Percentiles rank a stretch among this genome's conserved stretches.
Conservation (phyloP, 139 green algal species). For the Picochlorum sp. region DNA sequence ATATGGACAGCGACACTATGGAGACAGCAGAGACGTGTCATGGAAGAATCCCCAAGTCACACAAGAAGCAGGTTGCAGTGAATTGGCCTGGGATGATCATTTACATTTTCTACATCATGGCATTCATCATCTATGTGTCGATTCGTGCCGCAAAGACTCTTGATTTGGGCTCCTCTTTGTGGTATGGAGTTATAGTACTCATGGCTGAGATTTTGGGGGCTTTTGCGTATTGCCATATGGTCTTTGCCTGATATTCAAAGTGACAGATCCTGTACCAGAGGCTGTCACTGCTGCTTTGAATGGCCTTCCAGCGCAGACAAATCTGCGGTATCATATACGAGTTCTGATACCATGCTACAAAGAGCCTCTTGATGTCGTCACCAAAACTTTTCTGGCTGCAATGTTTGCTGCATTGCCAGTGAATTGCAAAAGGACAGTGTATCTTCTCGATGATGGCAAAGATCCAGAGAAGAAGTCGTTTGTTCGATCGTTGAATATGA, state of each 20-base stretch:
- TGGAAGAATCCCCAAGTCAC: constrained; percentile 17
- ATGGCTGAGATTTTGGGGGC: constrained; percentile 42
- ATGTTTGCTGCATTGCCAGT: constrained; percentile 32
- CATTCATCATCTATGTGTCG: constrained; percentile 44
- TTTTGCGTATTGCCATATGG: constrained; percentile 46
- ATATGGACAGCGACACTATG: background rate
- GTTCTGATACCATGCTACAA: constrained; percentile 55
- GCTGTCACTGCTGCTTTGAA: constrained; percentile 7
- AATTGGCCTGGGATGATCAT: constrained; percentile 33
- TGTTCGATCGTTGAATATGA: constrained; percentile 19
- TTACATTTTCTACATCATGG: constrained; percentile 30
- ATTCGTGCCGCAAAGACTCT: constrained; percentile 42
- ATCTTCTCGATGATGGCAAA: constrained; percentile 49
- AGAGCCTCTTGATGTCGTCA: constrained; percentile 47
- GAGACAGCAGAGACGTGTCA: background rate
- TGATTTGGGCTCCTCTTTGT: constrained; percentile 35
- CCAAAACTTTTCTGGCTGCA: constrained; percentile 40
- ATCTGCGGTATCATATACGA: constrained; percentile 42
- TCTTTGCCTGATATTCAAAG: constrained; percentile 26
- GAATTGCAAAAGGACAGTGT: constrained; percentile 42
- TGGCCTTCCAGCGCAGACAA: constrained; percentile 12
- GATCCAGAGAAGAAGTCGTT: constrained; percentile 42
- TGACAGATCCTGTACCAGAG: constrained; percentile 7
- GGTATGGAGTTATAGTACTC: constrained; percentile 40
- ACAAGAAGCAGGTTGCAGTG: constrained; percentile 19